A percentile compares a stretch with the other conserved stretches of the same genome.
Evolutionary conservation across 148 eudicot genomes (phyloP).

Genomic region (Tetragonia tetragonoides): DNA sequence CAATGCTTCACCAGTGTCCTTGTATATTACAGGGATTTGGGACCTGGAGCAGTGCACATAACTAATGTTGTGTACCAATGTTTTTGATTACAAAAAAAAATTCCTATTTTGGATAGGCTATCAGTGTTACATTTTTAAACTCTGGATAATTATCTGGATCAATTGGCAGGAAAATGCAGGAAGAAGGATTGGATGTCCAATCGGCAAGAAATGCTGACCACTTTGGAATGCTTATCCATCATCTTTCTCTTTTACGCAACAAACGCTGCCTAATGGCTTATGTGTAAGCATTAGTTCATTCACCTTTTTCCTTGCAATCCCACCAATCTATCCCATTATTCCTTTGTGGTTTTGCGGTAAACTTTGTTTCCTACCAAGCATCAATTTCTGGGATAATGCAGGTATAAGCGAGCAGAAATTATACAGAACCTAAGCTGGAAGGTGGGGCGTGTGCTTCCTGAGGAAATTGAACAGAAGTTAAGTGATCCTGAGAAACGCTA

Average conservation of each 20-base stretch:
- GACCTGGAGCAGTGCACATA: neutral
- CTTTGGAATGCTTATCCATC: constrained; percentile 87
- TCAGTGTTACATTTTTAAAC: too few relatives aligned
- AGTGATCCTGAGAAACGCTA: constrained; percentile 74
- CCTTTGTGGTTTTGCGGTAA: constrained; percentile 8
- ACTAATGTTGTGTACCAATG: neutral
- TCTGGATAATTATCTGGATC: neutral
- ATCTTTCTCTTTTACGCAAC: constrained; percentile 80
- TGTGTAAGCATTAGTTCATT: constrained; percentile 42
- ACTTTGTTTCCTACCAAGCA: constrained; percentile 13
- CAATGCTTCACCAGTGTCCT: neutral
- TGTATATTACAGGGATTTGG: neutral
- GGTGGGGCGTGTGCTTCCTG: constrained; percentile 70
- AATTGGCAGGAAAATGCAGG: constrained; percentile 75
- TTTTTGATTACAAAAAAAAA: too few relatives aligned
- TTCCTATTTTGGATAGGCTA: too few relatives aligned
- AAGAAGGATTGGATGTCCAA: constrained; percentile 59
- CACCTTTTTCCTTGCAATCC: neutral
- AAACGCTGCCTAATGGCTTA: constrained; percentile 95
- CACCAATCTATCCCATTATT: neutral
- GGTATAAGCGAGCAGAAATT: constrained; percentile 77
- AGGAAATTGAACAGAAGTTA: constrained; percentile 73
- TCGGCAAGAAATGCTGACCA: constrained; percentile 71
- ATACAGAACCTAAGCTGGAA: constrained; percentile 74
- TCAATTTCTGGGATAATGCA: constrained; percentile 23